phyloP scores from a whole-genome alignment of 2,329 filamentous ascomycete genomes.

The Emergomyces orientalis region DNA sequence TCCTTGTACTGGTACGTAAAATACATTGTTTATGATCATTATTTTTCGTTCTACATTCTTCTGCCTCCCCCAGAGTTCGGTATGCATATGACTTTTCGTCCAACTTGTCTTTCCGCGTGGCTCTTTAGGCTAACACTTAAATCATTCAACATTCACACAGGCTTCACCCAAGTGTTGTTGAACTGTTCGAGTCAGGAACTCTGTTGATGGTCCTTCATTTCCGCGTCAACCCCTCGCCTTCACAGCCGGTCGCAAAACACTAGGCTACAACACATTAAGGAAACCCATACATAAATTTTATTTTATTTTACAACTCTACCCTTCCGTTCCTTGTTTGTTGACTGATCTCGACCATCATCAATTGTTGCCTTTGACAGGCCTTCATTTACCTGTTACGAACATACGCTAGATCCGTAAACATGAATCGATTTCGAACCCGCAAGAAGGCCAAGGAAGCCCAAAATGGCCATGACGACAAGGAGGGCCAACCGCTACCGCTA shows the following conservation, averaged over 20 bases:
- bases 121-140: not conserved
- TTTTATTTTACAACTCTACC: not conserved
- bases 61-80: not conserved
- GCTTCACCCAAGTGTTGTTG: constrained; percentile 2
- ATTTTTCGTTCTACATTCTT: not conserved
- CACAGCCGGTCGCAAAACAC: not conserved
- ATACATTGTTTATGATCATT: not conserved
- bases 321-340: not conserved
- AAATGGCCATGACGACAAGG: constrained; percentile 38
- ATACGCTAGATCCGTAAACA: constrained; percentile 14
- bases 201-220: constrained; percentile 1
- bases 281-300: not conserved
- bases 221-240: not conserved
- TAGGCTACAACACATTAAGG: not conserved
- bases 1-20: not conserved
- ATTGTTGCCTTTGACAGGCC: constrained; percentile 1
- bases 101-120: not conserved
- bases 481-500: constrained; percentile 25
- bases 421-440: constrained; percentile 36
- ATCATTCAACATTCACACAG: not conserved
- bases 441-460: constrained; percentile 29
- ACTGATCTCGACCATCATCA: not conserved
- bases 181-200: constrained; percentile 5
- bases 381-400: not conserved
- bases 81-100: not conserved